Base-by-base conservation (phyloP, 2,329 filamentous ascomycete species). In the Neopestalotiopsis sp. region DNA sequence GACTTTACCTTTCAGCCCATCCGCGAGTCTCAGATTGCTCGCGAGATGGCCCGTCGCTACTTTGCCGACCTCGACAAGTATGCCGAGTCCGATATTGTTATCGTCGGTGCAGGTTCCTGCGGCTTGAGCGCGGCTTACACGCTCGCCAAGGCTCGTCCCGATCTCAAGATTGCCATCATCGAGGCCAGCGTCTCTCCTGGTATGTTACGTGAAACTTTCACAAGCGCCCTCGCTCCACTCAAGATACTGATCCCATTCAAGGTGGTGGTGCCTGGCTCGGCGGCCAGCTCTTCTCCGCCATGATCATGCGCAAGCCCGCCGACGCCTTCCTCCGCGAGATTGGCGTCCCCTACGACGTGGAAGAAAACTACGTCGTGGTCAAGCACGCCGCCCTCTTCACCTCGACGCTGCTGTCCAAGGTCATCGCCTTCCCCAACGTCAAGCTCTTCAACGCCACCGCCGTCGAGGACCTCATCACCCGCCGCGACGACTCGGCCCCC, bases 361-460 rank as follows among this genome's bases (percentile, higher is more conserved):
- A 97, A 77, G 93, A 92, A 66, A 88, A 92, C 83, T 96, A 92
- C 74, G 94, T 98, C 14, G 94, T 97, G 1, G 94, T 97, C 80
- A 97, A 96, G 89, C 94, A 97, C 82, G 94, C 95, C 42, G 93
- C 94, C 0, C 88, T 97, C 70, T 97, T 97, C 86, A 98, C 94
- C 40, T 94, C 91, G 70, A 97, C 94, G 32, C 85, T 98, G 69
- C 84, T 98, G 75, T 92, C 91, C 78, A 92, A 92, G 82, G 94
- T 98, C 10, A 85, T 98, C 65, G 83, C 88, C 69, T 93, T 97
- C 84, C 92, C 93, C 72, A 97, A 98, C 82, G 89, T 97, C 77
- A 98, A 98, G 89, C 90, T 98, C 71, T 98, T 97, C 90, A 98
- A 98, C 79, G 94, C 94, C 49, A 97, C 95, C 45, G 88, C 92